Evolutionary conservation across 768 basidiomycete genomes (phyloP), one percentile per base, ranked within the genome.

Genomic region (Strobilomyces dryophilus): DNA sequence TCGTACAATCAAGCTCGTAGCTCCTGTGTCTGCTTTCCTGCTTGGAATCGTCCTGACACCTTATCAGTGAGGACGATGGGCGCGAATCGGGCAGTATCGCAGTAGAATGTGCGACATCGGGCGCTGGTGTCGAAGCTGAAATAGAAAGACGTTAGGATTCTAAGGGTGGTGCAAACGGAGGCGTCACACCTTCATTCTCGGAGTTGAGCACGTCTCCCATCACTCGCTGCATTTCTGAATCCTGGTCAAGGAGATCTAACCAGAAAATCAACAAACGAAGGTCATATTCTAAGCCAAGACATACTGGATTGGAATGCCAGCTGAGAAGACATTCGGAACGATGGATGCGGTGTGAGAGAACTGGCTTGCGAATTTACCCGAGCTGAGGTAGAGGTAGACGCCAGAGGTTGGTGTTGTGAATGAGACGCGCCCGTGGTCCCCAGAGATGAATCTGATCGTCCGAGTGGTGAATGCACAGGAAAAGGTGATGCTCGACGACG

Each of bases 141-240:
- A 51, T 11, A 44, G n/a, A 29, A 41, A 49, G 18, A 42, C 29
- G 11, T 50, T 46, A 52, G 44, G 36, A 24, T 3, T 37, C 29
- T 15, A 34, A 17, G 34, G 17, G 15, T n/a, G 14, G 39, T 20
- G n/a, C 40, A 27, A n/a, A 17, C 5, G 48, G 32, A 46, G 32
- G 0, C 42, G 49, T 17, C 52, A 52, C 56, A 65, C 64, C 64
- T 62, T 74, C 74, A 35, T 66, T 75, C 35, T 80, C 82, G 56
- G 73, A 81, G 59, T 76, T 81, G 49, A 81, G 78, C 52, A 82
- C 61, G 20, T 74, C 79, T 27, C 78, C 74, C 61, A 89, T 79
- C 10, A 75, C 80, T 48, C 78, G 76, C 49, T 82, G 83, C 87
- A 89, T 88, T 59, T 84, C 84, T 3, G 85, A 84, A 59, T 89